Conservation (phyloP, 2,329 filamentous ascomycete genomes). For the Polychaeton citri region DNA sequence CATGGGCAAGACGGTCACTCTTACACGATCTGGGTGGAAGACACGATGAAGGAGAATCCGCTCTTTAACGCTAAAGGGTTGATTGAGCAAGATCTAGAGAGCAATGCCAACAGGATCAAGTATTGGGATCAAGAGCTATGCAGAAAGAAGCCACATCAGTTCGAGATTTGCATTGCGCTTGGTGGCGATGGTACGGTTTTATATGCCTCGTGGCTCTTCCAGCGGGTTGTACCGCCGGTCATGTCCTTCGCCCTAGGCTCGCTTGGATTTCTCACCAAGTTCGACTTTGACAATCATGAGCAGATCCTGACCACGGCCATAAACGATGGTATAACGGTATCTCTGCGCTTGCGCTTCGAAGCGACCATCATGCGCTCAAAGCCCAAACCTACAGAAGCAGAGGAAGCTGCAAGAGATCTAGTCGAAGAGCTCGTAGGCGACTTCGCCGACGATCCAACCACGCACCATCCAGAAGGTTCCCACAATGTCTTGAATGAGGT, state of each 20-base stretch:
- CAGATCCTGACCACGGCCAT: constrained; percentile 60
- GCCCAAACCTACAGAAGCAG: constrained; percentile 25
- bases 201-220: constrained; percentile 93
- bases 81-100: constrained; percentile 43
- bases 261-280: constrained; percentile 89
- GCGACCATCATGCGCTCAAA: constrained; percentile 81
- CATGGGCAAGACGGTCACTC: constrained; percentile 45
- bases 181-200: constrained; percentile 88
- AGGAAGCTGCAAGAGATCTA: constrained; percentile 45
- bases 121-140: constrained; percentile 81
- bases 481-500: constrained; percentile 92
- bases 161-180: constrained; percentile 81
- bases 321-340: constrained; percentile 73
- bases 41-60: constrained; percentile 56
- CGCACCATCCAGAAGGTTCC: constrained; percentile 70
- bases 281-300: constrained; percentile 69
- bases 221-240: constrained; percentile 85
- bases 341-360: constrained; percentile 77
- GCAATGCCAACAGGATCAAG: constrained; percentile 47
- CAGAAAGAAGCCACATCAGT: constrained; percentile 62
- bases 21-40: constrained; percentile 71
- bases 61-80: constrained; percentile 63
- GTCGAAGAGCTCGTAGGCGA: constrained; percentile 85
- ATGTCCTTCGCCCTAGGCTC: constrained; percentile 85
- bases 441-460: constrained; percentile 69